These are phyloP conservation scores for Tylopilus felleus DNA, from an alignment of 768 basidiomycete genomes.

Conservation along the genomic window DNA sequence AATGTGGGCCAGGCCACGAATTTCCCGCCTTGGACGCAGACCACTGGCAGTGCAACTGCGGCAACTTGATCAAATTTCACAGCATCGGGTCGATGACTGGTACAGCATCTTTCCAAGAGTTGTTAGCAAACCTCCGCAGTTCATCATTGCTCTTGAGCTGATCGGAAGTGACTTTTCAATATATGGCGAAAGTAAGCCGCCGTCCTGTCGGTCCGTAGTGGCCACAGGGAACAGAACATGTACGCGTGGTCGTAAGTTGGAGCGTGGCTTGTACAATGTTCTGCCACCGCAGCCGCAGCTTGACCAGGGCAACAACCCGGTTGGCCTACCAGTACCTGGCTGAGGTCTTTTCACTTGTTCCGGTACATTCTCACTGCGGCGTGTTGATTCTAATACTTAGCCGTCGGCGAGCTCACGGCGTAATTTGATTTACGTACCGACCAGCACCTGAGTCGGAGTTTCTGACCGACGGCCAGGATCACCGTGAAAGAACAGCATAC, in stretches of 20 bases:
- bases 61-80: neutral
- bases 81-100: neutral
- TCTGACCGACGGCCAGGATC: no score
- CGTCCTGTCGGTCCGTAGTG: neutral
- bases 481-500: no score
- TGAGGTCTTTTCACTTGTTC: neutral
- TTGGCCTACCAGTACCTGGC: neutral
- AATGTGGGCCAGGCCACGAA: neutral
- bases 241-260: neutral
- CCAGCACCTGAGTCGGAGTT: neutral
- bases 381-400: neutral
- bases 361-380: neutral
- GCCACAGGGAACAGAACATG: neutral
- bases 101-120: neutral
- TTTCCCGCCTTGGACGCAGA: neutral
- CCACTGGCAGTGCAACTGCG: neutral
- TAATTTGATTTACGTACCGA: neutral
- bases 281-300: neutral
- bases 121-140: neutral
- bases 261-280: neutral
- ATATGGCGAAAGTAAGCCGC: neutral
- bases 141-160: neutral
- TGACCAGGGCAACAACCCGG: neutral
- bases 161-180: neutral
- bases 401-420: neutral